Evolutionary conservation across 1,284 basidiomycete genomes (phyloP), one percentile per base, ranked within the genome.

Genomic region (Leccinum angustisporum): DNA sequence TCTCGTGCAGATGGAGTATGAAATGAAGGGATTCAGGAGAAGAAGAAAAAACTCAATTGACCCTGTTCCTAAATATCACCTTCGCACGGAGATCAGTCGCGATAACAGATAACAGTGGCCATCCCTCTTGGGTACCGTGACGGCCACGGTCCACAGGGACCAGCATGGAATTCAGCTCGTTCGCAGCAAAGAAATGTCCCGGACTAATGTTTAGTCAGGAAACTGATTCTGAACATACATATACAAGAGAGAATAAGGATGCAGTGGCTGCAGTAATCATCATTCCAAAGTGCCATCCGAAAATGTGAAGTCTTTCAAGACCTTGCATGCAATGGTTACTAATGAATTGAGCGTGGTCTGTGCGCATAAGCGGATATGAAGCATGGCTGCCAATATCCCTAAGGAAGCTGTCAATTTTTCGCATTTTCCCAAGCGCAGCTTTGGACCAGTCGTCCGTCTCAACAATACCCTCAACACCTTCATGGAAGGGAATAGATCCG

Each of bases 331-430:
- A 65, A 78, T 64, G 27, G 57, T 60, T 25, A 74, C 78, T 80
- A 13, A 21, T 36, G n/a, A 11, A 10, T 2, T 3, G n/a, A n/a
- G 9, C 34, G 25, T 30, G 25, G 54, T 30, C 13, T n/a, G n/a
- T 5, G 10, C 16, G 10, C 8, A 53, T n/a, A 14, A 56, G n/a
- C 4, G 4, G 21, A 25, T 14, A 50, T 25, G 25, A 50, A 50
- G 10, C 7, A n/a, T 11, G 13, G 38, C 66, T 67, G 78, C 78
- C 13, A 13, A 62, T 36, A 46, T 61, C 83, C 46, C 71, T 75
- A 16, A 84, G 31, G 66, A 83, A 81, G 62, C 82, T 83, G 64
- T 84, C 82, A 1, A 81, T 56, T 61, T 76, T 80, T 33, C 66
- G 66, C 79, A 83, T 78, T 57, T 75, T 77, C 46, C 65, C 70